These are phyloP conservation scores for Cryphonectria nitschkei DNA, from an alignment of 2,329 filamentous ascomycete genomes.

Conservation along the genomic window DNA sequence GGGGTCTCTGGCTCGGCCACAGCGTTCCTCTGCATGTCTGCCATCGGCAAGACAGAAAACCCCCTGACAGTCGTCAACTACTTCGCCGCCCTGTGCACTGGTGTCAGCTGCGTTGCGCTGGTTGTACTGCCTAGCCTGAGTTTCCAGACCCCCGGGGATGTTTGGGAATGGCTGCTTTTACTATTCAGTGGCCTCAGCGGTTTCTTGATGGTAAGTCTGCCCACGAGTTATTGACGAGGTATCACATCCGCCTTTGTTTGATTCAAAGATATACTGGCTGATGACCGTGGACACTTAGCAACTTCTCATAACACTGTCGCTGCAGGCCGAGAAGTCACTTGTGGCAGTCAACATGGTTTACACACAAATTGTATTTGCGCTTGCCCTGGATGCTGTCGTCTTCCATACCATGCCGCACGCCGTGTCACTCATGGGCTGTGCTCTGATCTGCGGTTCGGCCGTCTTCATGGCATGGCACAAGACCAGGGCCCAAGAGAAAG, in stretches of 20 bases:
- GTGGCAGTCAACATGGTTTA: constrained; percentile 23
- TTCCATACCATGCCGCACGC: constrained; percentile 16
- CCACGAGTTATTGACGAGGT: background rate
- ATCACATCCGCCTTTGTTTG: background rate
- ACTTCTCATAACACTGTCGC: constrained; percentile 19
- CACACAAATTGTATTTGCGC: constrained; percentile 18
- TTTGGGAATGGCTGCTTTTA: constrained; percentile 18
- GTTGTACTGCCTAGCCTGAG: constrained; percentile 6
- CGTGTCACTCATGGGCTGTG: constrained; percentile 13
- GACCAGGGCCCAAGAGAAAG: constrained; percentile 3
- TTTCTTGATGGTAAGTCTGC: constrained; percentile 13
- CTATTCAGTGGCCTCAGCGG: constrained; percentile 20
- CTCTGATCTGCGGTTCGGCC: constrained; percentile 6
- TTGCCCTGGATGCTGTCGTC: constrained; percentile 14
- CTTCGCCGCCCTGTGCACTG: constrained; percentile 17
- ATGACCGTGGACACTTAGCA: background rate
- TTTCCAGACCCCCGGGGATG: constrained; percentile 6
- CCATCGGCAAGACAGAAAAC: constrained; percentile 15
- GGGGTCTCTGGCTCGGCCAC: constrained; percentile 22
- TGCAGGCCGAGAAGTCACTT: constrained; percentile 17
- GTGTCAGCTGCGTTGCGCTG: constrained; percentile 10
- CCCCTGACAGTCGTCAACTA: constrained; percentile 21
- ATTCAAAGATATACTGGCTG: background rate
- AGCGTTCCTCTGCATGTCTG: constrained; percentile 18
- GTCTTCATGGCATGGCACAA: constrained; percentile 18